phyloP scores from a whole-genome alignment of 495 filamentous ascomycete species.

The Darksidea phi region DNA sequence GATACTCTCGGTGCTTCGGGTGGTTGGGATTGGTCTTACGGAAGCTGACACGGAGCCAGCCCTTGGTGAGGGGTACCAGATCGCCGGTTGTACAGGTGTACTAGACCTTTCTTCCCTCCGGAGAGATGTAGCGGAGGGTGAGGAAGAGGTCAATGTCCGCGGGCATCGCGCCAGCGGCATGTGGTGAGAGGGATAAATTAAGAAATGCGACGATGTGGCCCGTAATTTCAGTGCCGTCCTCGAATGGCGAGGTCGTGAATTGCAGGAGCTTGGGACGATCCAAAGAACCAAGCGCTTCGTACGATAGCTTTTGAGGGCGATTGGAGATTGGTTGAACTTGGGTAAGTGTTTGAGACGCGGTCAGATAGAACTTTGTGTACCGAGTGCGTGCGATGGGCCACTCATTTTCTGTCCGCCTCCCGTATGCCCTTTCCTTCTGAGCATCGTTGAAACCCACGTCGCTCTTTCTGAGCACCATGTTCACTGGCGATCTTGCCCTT shows the following conservation, averaged over 20 bases:
- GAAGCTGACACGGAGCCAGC: constrained; percentile 58
- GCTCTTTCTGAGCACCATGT: constrained; percentile 59
- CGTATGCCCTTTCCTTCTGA: constrained; percentile 52
- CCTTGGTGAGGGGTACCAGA: constrained; percentile 53
- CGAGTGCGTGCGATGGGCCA: constrained; percentile 65
- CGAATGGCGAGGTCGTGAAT: constrained; percentile 57
- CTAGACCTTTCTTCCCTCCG: constrained; percentile 57
- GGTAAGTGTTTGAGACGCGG: constrained; percentile 43
- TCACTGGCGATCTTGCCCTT: constrained; percentile 57
- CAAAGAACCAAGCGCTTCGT: constrained; percentile 56
- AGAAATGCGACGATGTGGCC: constrained; percentile 64
- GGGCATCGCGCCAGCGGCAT: constrained; percentile 36
- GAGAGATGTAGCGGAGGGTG: constrained; percentile 58
- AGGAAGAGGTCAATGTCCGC: constrained; percentile 66
- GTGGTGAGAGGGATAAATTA: constrained; percentile 56
- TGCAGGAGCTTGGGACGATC: constrained; percentile 50
- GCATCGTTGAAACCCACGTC: constrained; percentile 64
- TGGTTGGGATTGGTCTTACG: constrained; percentile 54
- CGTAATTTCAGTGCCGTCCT: constrained; percentile 61
- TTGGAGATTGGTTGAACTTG: constrained; percentile 18
- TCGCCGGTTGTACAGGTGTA: constrained; percentile 62
- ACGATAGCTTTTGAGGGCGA: constrained; percentile 46
- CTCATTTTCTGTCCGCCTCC: constrained; percentile 54
- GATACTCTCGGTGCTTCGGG: constrained; percentile 50
- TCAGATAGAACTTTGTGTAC: constrained; percentile 59